phyloP scores from a whole-genome alignment of 805 yeast genomes.

The Saturnispora saitoi region DNA sequence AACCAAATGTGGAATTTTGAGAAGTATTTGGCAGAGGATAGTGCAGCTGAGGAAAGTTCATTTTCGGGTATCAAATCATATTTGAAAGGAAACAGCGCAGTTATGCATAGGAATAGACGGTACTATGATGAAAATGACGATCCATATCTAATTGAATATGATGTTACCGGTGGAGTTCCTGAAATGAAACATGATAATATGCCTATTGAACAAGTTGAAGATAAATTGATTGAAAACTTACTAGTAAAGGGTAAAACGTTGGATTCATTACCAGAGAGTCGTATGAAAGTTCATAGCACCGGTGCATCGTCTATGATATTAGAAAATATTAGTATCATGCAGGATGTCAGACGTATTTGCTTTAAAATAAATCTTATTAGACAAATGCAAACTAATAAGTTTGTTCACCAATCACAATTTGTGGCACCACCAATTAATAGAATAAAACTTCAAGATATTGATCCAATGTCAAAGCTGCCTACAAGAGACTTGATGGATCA shows the following conservation, averaged over 20 bases:
- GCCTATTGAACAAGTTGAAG: constrained; percentile 37
- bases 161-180: constrained; percentile 74
- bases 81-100: constrained; percentile 17
- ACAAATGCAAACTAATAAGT: constrained; percentile 81
- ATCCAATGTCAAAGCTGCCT: constrained; percentile 64
- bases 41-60: not conserved
- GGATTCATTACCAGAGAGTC: constrained; percentile 32
- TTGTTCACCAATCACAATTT: constrained; percentile 65
- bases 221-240: constrained; percentile 33
- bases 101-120: constrained; percentile 28
- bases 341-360: constrained; percentile 79
- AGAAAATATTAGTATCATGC: constrained; percentile 69
- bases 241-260: constrained; percentile 22
- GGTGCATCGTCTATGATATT: constrained; percentile 57
- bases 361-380: constrained; percentile 81
- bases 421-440: constrained; percentile 58
- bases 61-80: not conserved
- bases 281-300: constrained; percentile 34
- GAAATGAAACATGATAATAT: constrained; percentile 46
- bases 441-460: constrained; percentile 61
- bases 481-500: constrained; percentile 56
- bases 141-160: constrained; percentile 73
- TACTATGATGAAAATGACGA: constrained; percentile 47
- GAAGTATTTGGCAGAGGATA: constrained; percentile 34
- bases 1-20: constrained; percentile 57